Evolutionary conservation across 805 yeast genomes (phyloP), one percentile per base, ranked within the genome.

Genomic region (Saccharomycopsis sp.): DNA sequence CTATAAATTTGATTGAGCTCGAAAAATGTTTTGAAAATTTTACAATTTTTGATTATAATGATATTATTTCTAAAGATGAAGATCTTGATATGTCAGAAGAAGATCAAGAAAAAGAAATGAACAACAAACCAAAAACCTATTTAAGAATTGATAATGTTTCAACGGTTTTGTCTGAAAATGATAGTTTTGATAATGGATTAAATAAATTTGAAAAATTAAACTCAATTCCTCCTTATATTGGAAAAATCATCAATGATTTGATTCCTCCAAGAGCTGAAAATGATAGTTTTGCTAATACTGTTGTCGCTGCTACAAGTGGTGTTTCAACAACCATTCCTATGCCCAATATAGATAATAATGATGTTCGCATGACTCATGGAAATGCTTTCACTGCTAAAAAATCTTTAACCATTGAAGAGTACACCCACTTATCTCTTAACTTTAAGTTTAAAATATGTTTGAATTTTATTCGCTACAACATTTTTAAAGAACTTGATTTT

Each of bases 401-500:
- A 31, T 31, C 36, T 10, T 14, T 39, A 5, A 39, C 41, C 8
- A 18, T 33, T n/a, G 21, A n/a, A 19, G 48, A 44, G 10, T 44
- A 44, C 31, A 27, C 20, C 13, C 21, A 26, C n/a, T 25, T 44
- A n/a, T 39, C 45, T 2, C 23, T 31, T 15, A 33, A 37, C 40
- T n/a, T 40, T 14, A 41, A 41, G 23, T 42, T 45, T 31, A 39
- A 42, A 20, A 41, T 45, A 14, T 42, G 49, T 17, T 36, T 45
- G 19, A 45, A 45, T 27, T 39, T 39, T 14, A 37, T 42, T 4
- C 15, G 49, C 12, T 27, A 21, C 26, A 42, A 37, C 18, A 31
- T 45, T 4, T 45, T 42, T 34, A 39, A 42, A 21, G 36, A 31
- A 5, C 13, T n/a, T 19, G 31, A 21, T 21, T 15, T 30, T 14